Percentiles rank a stretch among this genome's conserved stretches.
phyloP scores from a whole-genome alignment of 2,329 filamentous ascomycete genomes.

The Chrysosporium queenslandicum region DNA sequence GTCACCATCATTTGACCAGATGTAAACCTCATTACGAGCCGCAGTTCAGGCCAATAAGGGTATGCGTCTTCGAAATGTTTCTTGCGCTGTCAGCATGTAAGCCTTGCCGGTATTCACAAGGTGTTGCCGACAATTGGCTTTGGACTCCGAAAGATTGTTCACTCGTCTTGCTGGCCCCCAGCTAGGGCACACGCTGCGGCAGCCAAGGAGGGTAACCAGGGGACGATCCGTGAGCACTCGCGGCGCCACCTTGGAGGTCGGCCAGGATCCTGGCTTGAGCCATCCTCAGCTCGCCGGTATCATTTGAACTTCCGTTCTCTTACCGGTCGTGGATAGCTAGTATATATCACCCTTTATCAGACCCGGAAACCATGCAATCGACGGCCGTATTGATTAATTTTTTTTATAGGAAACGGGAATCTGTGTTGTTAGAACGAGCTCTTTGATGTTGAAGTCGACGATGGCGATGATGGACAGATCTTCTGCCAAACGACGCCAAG shows the following conservation, averaged over 20 bases:
- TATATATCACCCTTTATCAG: background rate
- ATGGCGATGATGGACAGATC: slow-evolving; percentile 6
- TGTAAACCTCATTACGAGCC: background rate
- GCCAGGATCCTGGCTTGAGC: background rate
- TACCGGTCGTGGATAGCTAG: background rate
- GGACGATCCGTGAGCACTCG: background rate
- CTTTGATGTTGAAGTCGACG: background rate
- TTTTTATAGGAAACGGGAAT: too few relatives aligned
- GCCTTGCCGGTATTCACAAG: background rate
- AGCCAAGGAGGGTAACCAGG: slow-evolving; percentile 1
- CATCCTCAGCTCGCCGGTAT: background rate
- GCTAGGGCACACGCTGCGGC: background rate
- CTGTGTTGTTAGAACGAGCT: background rate
- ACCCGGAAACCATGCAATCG: background rate
- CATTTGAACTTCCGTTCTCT: background rate
- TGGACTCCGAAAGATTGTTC: background rate
- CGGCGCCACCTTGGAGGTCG: background rate
- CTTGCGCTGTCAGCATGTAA: background rate
- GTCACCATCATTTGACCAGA: background rate
- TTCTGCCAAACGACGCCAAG: slow-evolving; percentile 15
- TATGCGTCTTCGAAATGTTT: background rate
- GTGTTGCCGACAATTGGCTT: background rate
- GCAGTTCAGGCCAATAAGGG: background rate
- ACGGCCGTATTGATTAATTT: background rate
- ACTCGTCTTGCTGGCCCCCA: background rate